phyloP scores from a whole-genome alignment of 495 filamentous ascomycete genomes.

The Penicillium flavigenum region DNA sequence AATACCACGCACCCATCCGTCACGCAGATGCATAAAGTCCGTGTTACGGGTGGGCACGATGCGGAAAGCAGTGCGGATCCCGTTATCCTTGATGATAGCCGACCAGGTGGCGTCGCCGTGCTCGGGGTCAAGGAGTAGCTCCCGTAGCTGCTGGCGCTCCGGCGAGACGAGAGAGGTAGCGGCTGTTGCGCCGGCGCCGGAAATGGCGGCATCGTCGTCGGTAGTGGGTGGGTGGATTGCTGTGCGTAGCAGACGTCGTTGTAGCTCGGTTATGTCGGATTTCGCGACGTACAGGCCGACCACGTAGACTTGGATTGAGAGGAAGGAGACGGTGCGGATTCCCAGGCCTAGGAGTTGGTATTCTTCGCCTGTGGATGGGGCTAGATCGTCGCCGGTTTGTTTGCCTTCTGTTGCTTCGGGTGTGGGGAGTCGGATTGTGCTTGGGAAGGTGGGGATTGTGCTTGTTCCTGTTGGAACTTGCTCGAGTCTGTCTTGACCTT shows the following conservation, averaged over 20 bases:
- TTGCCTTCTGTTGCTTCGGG: constrained; percentile 39
- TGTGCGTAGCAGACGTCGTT: constrained; percentile 52
- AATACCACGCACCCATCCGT: constrained; percentile 85
- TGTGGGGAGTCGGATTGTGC: constrained; percentile 61
- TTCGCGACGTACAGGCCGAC: constrained; percentile 87
- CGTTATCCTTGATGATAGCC: constrained; percentile 60
- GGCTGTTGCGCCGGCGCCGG: constrained; percentile 55
- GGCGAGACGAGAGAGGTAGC: constrained; percentile 77
- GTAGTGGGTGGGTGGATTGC: constrained; percentile 41
- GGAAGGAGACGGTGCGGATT: constrained; percentile 82
- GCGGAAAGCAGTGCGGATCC: constrained; percentile 68
- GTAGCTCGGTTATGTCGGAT: constrained; percentile 63
- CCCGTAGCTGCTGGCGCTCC: constrained; percentile 71
- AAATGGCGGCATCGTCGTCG: constrained; percentile 45
- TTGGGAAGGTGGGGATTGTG: constrained; percentile 78
- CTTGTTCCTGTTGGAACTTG: constrained; percentile 79
- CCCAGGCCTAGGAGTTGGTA: constrained; percentile 88
- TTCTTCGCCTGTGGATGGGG: constrained; percentile 50
- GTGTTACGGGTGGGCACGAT: constrained; percentile 86
- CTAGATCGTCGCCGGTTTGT: constrained; percentile 39
- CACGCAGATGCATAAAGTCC: constrained; percentile 85
- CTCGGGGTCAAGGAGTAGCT: constrained; percentile 65
- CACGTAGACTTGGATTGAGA: constrained; percentile 92
- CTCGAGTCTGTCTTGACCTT: constrained; percentile 59
- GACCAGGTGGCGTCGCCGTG: constrained; percentile 69